phyloP scores from a whole-genome alignment of 352 stramenopile species.

The Globisporangium sylvaticum region DNA sequence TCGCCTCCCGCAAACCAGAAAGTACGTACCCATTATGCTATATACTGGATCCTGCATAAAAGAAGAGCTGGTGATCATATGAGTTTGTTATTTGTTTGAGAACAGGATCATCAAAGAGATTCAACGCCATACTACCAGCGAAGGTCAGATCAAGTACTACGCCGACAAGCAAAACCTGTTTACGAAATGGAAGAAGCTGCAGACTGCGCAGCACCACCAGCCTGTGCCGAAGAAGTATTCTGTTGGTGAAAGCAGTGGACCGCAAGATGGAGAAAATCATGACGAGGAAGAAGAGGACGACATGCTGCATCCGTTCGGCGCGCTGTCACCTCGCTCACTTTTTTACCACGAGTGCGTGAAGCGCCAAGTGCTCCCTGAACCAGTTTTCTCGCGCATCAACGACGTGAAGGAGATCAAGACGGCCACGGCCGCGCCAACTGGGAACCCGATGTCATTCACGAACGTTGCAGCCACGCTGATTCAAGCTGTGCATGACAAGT shows the following conservation, averaged over 20 bases:
- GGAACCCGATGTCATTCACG: slow-evolving; percentile 26
- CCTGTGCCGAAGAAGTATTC: slow-evolving; percentile 11
- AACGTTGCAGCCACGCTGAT: slow-evolving; percentile 38
- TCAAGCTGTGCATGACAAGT: slow-evolving; percentile 25
- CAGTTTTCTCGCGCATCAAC: slow-evolving; percentile 69
- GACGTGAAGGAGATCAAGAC: slow-evolving; percentile 22
- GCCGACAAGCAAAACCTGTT: slow-evolving; percentile 72
- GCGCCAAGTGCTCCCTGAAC: slow-evolving; percentile 55
- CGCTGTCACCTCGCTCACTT: slow-evolving; percentile 56
- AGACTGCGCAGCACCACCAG: slow-evolving; percentile 53
- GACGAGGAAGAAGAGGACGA: slow-evolving; percentile 20
- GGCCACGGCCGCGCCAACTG: background rate
- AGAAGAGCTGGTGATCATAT: too few species aligned
- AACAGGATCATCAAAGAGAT: slow-evolving; percentile 58
- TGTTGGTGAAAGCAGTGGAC: too few species aligned
- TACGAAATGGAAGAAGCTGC: slow-evolving; percentile 68
- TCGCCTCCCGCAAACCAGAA: slow-evolving; percentile 52
- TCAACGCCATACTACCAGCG: slow-evolving; percentile 42
- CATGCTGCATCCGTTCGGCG: slow-evolving; percentile 20
- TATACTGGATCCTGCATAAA: too few species aligned
- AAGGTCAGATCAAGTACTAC: slow-evolving; percentile 66
- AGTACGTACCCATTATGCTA: slow-evolving; percentile 26
- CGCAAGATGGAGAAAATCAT: background rate
- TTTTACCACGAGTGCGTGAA: slow-evolving; percentile 66
- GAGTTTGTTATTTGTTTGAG: background rate